Evolutionary conservation across 106 monocot genomes (phyloP).

Genomic region (Ottelia alismoides): DNA sequence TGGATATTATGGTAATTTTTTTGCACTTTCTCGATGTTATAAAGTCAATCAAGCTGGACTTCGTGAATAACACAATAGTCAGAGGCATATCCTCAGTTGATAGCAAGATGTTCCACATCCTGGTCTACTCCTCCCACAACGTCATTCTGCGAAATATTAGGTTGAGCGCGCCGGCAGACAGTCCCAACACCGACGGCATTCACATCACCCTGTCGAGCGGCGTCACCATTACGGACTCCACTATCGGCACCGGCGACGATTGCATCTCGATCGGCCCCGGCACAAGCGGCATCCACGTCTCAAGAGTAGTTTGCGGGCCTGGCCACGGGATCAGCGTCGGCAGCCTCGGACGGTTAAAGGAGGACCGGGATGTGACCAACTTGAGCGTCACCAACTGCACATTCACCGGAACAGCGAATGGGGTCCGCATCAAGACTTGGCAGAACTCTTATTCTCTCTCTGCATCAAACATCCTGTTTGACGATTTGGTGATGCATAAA

Average conservation of each 20-base stretch:
- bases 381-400: constrained; percentile 6
- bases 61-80: constrained; percentile 6
- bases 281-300: constrained; percentile 1
- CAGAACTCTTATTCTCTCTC: neutral
- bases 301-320: constrained; percentile 10
- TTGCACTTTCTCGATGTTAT: neutral
- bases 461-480: constrained; percentile 6
- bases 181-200: constrained; percentile 24
- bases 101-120: constrained; percentile 22
- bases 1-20: neutral
- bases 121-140: constrained; percentile 6
- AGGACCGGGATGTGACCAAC: constrained; percentile 12
- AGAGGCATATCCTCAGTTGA: constrained; percentile 10
- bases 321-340: constrained; percentile 18
- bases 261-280: constrained; percentile 19
- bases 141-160: neutral
- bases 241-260: constrained; percentile 17
- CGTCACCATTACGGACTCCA: constrained; percentile 4
- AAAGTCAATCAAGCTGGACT: constrained; percentile 11
- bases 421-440: constrained; percentile 14
- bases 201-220: constrained; percentile 9
- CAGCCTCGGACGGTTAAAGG: constrained; percentile 9
- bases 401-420: constrained; percentile 7
- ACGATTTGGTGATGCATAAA: constrained; percentile 7
- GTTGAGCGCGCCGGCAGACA: constrained; percentile 9